Evolutionary conservation across 768 basidiomycete genomes (phyloP).

Genomic region (Coprinopsis sp.): DNA sequence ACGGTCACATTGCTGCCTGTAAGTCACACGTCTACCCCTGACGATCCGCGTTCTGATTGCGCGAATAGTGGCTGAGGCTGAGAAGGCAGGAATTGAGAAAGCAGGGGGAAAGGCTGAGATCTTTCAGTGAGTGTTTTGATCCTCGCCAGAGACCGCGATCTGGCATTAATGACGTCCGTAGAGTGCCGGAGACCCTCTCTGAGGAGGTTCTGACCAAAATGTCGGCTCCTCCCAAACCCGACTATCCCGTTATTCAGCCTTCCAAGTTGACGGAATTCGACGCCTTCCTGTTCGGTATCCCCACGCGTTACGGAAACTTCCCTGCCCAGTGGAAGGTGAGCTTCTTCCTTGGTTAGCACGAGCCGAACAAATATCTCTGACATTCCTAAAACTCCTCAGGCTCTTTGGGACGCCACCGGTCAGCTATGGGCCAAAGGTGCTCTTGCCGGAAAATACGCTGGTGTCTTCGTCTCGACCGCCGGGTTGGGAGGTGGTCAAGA

Average conservation of each 20-base stretch:
- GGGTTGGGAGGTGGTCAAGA: constrained; percentile 79
- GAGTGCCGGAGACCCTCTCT: constrained; percentile 75
- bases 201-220: constrained; percentile 54
- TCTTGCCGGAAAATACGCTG: constrained; percentile 70
- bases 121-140: constrained; percentile 41
- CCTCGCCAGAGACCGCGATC: no score
- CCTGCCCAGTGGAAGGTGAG: constrained; percentile 51
- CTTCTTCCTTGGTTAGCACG: background rate
- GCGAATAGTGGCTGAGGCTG: constrained; percentile 65
- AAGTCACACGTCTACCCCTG: no score
- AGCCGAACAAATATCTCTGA: background rate
- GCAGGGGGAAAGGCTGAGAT: constrained; percentile 50
- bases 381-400: constrained; percentile 32
- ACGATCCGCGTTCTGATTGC: no score
- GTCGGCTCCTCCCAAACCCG: constrained; percentile 55
- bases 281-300: constrained; percentile 64
- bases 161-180: constrained; percentile 22
- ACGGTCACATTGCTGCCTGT: constrained; percentile 70
- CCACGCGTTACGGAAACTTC: constrained; percentile 70
- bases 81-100: constrained; percentile 40
- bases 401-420: constrained; percentile 77
- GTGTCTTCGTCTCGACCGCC: constrained; percentile 69
- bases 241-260: constrained; percentile 54
- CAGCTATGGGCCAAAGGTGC: constrained; percentile 54
- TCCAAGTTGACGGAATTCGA: constrained; percentile 58